A percentile compares a stretch with the other conserved stretches of the same genome.
Conservation (phyloP, 2,329 filamentous ascomycete genomes). For the Arthrobotrys conoides region DNA sequence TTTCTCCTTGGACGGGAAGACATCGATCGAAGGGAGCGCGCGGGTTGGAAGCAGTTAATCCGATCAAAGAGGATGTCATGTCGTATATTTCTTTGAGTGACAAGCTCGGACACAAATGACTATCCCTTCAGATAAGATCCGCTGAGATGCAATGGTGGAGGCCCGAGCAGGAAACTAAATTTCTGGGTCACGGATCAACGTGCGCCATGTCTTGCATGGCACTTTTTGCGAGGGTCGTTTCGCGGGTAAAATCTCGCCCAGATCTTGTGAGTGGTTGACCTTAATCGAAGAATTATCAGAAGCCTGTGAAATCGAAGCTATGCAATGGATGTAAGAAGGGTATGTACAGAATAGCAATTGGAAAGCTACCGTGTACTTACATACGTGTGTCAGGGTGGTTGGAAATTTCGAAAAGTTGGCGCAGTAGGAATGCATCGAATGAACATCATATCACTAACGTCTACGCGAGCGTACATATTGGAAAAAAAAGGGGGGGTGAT, state of each 20-base stretch:
- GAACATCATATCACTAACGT: background rate
- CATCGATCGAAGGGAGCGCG: constrained; percentile 8
- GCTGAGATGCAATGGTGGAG: constrained; percentile 45
- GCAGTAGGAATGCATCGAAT: background rate
- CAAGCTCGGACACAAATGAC: background rate
- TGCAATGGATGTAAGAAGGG: too few relatives aligned
- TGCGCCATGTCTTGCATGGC: constrained; percentile 59
- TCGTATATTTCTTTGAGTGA: constrained; percentile 4
- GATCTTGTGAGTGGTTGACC: constrained; percentile 34
- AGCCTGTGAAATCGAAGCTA: constrained; percentile 1
- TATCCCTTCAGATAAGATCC: constrained; percentile 50
- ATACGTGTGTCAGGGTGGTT: constrained; percentile 15
- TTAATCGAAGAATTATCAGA: constrained; percentile 34
- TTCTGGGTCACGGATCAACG: constrained; percentile 61
- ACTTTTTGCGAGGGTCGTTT: constrained; percentile 54
- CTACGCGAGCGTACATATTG: background rate
- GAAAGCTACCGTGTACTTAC: background rate
- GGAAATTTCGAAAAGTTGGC: constrained; percentile 6
- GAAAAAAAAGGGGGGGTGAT: background rate
- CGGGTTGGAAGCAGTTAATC: constrained; percentile 41
- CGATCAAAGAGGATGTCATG: constrained; percentile 2
- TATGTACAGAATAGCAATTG: background rate
- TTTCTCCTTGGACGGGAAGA: constrained; percentile 35
- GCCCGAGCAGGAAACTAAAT: constrained; percentile 58
- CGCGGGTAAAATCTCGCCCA: constrained; percentile 54